Evolutionary conservation across 768 basidiomycete genomes (phyloP), one percentile per base, ranked within the genome.

Genomic region (Mycena chlorophos): DNA sequence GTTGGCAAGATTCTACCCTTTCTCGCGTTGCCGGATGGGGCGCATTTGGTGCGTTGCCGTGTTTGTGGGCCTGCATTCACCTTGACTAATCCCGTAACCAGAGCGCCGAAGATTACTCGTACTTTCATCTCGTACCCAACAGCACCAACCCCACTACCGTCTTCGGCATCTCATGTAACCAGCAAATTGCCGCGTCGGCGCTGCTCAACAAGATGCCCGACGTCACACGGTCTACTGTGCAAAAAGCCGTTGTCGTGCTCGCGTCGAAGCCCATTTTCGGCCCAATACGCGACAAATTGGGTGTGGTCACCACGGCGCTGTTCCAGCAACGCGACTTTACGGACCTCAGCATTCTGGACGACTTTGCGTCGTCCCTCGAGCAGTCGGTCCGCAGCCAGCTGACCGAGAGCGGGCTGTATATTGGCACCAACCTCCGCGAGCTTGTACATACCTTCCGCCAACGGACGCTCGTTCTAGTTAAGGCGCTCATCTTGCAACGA

Each of bases 81-180:
- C 50, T 60, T 37, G 47, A 49, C 46, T 43, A 19, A 19, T 48
- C 65, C 63, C 62, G 60, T 45, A 17, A 57, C 5, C 64, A 93
- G 90, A 88, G 85, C 61, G 75, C 84, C 19, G 96, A 98, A 75
- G 97, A 99, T 67, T 98, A 98, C 68, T 92, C 91, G 0, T 98
- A 98, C 70, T 99, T 99, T 66, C 94, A 96, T 67, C 73, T 96
- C 25, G 90, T 92, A 6, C 88, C 89, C 22, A 77, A 83, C 13
- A 80, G 84, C 10, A 81, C 81, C 0, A 83, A 79, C 57, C 85
- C 89, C 1, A 82, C 81, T 17, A 98, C 97, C 3, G 74, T 98
- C 34, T 99, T 98, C 66, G 97, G 96, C 30, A 98, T 99, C 67
- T 98, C 95, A 85, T 96, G 95, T 68, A 98, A 98, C 64, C 92